These are phyloP conservation scores for Phytophthora megakarya DNA, from an alignment of 352 stramenopile species.

Conservation along the genomic window DNA sequence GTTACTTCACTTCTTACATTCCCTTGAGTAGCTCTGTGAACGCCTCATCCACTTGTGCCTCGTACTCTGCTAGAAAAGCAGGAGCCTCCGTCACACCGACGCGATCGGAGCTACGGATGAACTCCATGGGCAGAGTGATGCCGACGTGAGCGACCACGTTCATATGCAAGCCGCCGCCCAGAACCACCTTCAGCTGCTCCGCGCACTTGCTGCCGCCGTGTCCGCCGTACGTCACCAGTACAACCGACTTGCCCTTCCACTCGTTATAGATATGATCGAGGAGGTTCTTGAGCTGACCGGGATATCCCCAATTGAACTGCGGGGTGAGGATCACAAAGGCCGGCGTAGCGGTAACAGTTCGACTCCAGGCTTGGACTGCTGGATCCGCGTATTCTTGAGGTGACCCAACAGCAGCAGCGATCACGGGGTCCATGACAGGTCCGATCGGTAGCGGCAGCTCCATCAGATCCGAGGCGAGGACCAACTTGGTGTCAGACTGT, in stretches of 20 bases:
- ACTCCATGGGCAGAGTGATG: constrained; percentile 24
- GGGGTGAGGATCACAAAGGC: constrained; percentile 29
- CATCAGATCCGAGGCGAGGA: constrained; percentile 23
- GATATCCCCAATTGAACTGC: constrained; percentile 34
- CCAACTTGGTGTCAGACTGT: constrained; percentile 6
- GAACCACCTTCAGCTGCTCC: constrained; percentile 26
- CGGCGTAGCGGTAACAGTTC: constrained; percentile 8
- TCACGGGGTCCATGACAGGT: constrained; percentile 26
- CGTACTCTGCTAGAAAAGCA: constrained; percentile 28
- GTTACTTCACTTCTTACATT: not conserved
- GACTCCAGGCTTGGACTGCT: constrained; percentile 27
- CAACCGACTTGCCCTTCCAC: constrained; percentile 28
- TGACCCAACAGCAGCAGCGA: constrained; percentile 17
- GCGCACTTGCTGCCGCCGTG: constrained; percentile 29
- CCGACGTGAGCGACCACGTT: constrained; percentile 25
- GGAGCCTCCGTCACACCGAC: constrained; percentile 6
- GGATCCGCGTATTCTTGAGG: constrained; percentile 23
- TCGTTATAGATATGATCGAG: constrained; percentile 33
- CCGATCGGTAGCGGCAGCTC: constrained; percentile 23
- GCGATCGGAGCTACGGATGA: constrained; percentile 25
- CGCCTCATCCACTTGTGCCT: constrained; percentile 24
- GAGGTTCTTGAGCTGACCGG: constrained; percentile 34
- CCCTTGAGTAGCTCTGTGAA: constrained; percentile 24
- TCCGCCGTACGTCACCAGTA: constrained; percentile 31
- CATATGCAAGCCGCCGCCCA: constrained; percentile 27